These are phyloP conservation scores for Pterocarpus macrocarpus DNA, from an alignment of 306 rosid species.

Conservation along the genomic window DNA sequence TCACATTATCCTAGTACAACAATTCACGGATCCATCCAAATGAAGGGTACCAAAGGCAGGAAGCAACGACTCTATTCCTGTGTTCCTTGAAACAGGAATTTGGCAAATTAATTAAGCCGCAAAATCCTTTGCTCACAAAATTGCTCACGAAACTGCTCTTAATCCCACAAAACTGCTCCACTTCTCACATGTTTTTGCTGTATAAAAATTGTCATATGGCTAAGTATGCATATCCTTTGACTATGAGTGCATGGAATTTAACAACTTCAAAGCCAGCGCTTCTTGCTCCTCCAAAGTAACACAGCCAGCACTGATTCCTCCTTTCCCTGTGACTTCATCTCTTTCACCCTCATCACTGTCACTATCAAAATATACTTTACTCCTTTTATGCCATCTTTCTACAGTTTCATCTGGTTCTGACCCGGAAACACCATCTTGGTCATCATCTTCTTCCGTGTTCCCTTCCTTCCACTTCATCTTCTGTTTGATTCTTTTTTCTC, in stretches of 20 bases:
- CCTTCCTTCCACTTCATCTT: conserved; percentile 77
- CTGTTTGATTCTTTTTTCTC: conserved; percentile 72
- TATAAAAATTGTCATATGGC: neutral
- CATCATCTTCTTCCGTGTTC: conserved; percentile 50
- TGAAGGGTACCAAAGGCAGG: too few relatives aligned
- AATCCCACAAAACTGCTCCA: conserved; percentile 16
- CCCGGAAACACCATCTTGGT: conserved; percentile 56
- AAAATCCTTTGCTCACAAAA: conserved; percentile 15
- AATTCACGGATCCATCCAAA: too few relatives aligned
- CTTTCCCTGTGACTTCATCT: conserved; percentile 47
- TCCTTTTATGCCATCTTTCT: conserved; percentile 57
- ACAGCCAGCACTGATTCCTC: conserved; percentile 38
- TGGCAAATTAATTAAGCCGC: neutral
- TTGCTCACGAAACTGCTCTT: neutral
- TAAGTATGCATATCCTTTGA: conserved; percentile 33
- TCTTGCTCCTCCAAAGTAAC: conserved; percentile 74
- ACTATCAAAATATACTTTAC: conserved; percentile 65
- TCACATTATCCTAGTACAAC: too few relatives aligned
- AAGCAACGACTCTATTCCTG: conserved; percentile 12
- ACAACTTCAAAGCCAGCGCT: conserved; percentile 79
- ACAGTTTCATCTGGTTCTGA: conserved; percentile 57
- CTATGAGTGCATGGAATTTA: conserved; percentile 73
- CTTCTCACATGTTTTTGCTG: conserved; percentile 1
- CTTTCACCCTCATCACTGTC: conserved; percentile 65
- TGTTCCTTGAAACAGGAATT: conserved; percentile 8